Evolutionary conservation across 345 rosid genomes (phyloP).

Genomic region (Eucalyptus albens): DNA sequence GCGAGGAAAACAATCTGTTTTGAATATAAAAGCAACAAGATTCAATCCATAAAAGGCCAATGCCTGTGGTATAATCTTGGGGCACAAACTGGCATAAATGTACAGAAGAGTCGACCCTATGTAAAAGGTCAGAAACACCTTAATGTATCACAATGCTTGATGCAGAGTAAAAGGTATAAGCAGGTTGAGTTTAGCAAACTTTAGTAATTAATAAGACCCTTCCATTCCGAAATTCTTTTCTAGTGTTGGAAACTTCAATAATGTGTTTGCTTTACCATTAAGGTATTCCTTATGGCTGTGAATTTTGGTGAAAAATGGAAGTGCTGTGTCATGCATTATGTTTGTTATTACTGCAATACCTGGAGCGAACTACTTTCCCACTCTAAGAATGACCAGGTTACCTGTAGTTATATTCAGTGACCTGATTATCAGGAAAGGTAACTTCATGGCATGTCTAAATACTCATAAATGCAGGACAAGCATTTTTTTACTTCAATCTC

Average conservation of each 20-base stretch:
- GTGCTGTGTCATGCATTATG: neutral
- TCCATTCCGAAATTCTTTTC: neutral
- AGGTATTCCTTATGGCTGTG: neutral
- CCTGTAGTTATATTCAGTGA: neutral
- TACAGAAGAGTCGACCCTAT: too few species aligned
- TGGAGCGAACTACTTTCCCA: neutral
- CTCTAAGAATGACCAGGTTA: neutral
- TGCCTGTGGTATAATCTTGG: too few species aligned
- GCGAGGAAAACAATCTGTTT: too few species aligned
- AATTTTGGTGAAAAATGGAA: fast-evolving
- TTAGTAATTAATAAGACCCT: neutral
- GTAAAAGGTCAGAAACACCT: too few species aligned
- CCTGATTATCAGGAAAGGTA: neutral
- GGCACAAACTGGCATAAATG: too few species aligned
- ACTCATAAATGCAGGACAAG: neutral
- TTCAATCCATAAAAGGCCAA: too few species aligned
- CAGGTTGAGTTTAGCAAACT: neutral
- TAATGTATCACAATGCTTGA: too few species aligned
- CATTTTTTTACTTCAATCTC: neutral
- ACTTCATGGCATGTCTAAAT: neutral
- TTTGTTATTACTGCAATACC: neutral
- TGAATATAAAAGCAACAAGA: too few species aligned
- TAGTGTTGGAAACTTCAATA: neutral
- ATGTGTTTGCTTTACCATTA: neutral
- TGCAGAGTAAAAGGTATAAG: neutral